Evolutionary conservation across 164 flowering plant species (phyloP), one percentile per base, ranked within the genome.

Genomic region (Stephania yunnanensis): DNA sequence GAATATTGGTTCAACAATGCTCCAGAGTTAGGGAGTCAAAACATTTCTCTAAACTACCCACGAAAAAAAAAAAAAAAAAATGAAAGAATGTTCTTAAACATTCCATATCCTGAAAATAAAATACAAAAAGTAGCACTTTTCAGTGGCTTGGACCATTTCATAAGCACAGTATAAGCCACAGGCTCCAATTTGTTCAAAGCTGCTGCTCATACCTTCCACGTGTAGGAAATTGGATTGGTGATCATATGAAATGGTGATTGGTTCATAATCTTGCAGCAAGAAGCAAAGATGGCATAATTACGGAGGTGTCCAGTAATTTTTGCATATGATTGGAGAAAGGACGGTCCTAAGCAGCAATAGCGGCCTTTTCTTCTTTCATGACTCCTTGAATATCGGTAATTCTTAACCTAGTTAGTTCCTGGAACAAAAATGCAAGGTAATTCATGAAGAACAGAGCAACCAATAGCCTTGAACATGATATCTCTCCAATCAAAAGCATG

Each of bases 331-430:
- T 7, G 42, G 36, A 67, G 42, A 67, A 17, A 46, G 71, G 55
- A 55, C n/a, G 50, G 58, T 70, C 50, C 55, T 71, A 71, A 71
- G 74, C 74, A 48, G 74, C 20, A 30, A 71, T 61, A 29, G 66
- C 66, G 22, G 10, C 74, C 64, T n/a, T 46, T 48, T 22, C 73
- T 71, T 29, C 31, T 82, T 88, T 89, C 77, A 87, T 92, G 50
- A 91, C 84, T 73, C 98, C 99, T 89, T 87, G 86, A 74, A 95
- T 91, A 78, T 88, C 89, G 45, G 87, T 87, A 73, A 93, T 91
- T 84, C 97, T 92, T 84, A 95, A 81, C 82, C 86, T 89, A 11
- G 98, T 95, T 75, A 92, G 78, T 79, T 92, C 96, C 97, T 95
- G 86, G 58, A 79, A 81, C 68, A n/a, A 7, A 75, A 45, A 63